phyloP scores from a whole-genome alignment of 2,329 filamentous ascomycete species.

The Botrytis tulipae region DNA sequence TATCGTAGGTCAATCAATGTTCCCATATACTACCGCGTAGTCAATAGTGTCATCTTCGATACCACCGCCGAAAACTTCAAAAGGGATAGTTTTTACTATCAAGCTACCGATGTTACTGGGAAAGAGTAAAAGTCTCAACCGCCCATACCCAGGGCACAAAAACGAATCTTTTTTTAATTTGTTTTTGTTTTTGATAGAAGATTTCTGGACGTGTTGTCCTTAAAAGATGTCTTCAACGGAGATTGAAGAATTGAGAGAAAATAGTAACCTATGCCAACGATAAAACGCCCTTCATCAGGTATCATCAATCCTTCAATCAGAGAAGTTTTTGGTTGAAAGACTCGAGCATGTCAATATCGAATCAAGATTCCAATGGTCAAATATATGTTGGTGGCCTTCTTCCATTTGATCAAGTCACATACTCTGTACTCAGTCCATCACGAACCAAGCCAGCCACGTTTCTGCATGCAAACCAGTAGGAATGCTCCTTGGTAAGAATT shows the following conservation, averaged over 20 bases:
- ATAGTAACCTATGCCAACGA: not conserved
- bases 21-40: not conserved
- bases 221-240: not conserved
- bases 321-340: not conserved
- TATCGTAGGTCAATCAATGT: not conserved
- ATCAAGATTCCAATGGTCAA: not conserved
- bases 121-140: not conserved
- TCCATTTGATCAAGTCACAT: not conserved
- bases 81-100: not conserved
- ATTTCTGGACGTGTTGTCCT: not conserved
- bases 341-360: too few relatives aligned
- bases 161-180: not conserved
- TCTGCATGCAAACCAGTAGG: not conserved
- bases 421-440: not conserved
- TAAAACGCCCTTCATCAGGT: not conserved
- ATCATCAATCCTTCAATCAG: not conserved
- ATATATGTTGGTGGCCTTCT: not conserved
- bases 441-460: conserved; percentile 2
- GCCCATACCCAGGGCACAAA: not conserved
- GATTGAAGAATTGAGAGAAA: not conserved
- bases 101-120: not conserved
- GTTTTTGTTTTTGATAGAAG: not conserved
- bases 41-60: not conserved
- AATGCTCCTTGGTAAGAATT: not conserved
- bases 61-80: not conserved